A percentile compares a stretch with the other conserved stretches of the same genome.
Evolutionary conservation across 768 basidiomycete species (phyloP).

Genomic region (Tulasnella sp.): DNA sequence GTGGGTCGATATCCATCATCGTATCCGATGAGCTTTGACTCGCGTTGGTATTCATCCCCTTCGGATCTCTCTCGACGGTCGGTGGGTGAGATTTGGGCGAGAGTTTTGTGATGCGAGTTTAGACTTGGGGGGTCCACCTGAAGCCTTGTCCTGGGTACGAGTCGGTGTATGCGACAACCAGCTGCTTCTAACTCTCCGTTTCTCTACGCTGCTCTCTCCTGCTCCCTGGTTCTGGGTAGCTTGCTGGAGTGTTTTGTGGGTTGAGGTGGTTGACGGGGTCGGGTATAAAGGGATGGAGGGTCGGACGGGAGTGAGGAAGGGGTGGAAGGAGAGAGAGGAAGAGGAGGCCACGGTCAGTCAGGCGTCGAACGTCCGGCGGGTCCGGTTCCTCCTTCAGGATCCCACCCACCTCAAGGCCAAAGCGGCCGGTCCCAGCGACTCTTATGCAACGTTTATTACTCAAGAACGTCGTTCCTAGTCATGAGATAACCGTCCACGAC

Average conservation of each 20-base stretch:
- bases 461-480: background rate
- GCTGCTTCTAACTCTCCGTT: no score
- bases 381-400: constrained; percentile 2
- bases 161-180: background rate
- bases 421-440: background rate
- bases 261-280: background rate
- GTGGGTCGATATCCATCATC: constrained; percentile 19
- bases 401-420: constrained; percentile 1
- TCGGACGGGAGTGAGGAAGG: background rate
- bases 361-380: background rate
- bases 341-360: background rate
- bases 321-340: constrained; percentile 3
- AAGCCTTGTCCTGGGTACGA: background rate
- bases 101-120: background rate
- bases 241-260: background rate
- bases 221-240: constrained; percentile 1
- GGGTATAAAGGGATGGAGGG: background rate
- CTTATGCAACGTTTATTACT: background rate
- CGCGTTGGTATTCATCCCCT: background rate
- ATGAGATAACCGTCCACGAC: background rate
- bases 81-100: background rate
- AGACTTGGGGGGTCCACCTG: background rate
- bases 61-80: background rate
- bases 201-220: background rate
- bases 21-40: background rate